Base-by-base conservation (phyloP, 176 grass and related monocot genomes). In the Aegilops tauschii region DNA sequence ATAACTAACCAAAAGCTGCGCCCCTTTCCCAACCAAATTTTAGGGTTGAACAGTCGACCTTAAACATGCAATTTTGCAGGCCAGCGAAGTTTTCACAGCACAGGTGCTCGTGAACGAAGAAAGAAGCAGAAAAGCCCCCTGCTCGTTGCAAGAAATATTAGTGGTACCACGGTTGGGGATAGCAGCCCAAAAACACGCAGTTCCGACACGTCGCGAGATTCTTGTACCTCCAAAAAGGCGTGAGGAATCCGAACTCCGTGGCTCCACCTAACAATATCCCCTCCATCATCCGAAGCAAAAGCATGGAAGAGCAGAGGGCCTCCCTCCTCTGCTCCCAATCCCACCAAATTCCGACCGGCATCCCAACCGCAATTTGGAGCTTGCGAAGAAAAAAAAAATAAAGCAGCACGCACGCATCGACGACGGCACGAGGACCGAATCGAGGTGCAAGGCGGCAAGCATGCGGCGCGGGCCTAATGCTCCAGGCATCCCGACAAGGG, bases 181-280 rank as follows among this genome's bases (percentile, higher is more conserved):
- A 70, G 40, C 77, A 83, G 63, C 50, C 59, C 18, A 4, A 16
- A 79, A 79, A 45, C 80, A 68, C 74, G 63, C 70, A 64, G 69
- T 85, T 85, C 65, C 17, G 77, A 72, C 86, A 91, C 62, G 69
- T 82, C 52, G 69, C 52, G 18, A 82, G 81, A 91, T 88, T 85
- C 90, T 88, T 85, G 86, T 76, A 34, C 36, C 90, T 70, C 61
- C 69, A n/a, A 42, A 91, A 88, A 71, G 54, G 64, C 82, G 82
- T 88, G 82, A 77, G 17, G 77, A 77, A 91, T 88, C 50, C 20
- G 13, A 69, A 66, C 71, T 82, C 78, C 63, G 9, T 21, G 42
- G 63, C 52, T 81, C 62, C 74, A 80, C 69, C 85, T 65, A 68
- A 81, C 75, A 9, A 73, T 79, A 30, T 40, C 30, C 68, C 21